Evolutionary conservation across 2,329 filamentous ascomycete species (phyloP).

Genomic region (Didymella lethalis): DNA sequence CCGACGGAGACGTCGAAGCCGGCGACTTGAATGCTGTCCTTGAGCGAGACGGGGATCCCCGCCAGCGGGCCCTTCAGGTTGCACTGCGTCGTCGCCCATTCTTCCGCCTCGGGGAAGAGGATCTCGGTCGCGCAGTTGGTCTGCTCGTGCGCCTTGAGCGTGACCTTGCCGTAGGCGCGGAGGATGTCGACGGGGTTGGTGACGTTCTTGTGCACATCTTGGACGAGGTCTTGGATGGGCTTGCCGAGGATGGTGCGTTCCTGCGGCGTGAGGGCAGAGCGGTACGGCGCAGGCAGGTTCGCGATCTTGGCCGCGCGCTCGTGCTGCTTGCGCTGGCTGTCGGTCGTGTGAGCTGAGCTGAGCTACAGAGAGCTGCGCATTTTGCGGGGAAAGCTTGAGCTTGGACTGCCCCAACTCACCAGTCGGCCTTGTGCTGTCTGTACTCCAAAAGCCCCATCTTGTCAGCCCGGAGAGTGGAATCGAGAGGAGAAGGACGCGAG

Average conservation of each 20-base stretch:
- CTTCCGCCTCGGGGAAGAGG: conserved; percentile 78
- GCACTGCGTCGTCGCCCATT: conserved; percentile 68
- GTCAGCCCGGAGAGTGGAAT: conserved; percentile 8
- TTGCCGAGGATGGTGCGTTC: conserved; percentile 75
- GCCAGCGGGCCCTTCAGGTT: conserved; percentile 84
- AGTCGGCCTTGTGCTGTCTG: conserved; percentile 73
- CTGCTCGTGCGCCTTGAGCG: conserved; percentile 80
- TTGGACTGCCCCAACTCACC: conserved; percentile 60
- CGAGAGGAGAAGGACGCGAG: conserved; percentile 6
- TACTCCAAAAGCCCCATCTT: conserved; percentile 69
- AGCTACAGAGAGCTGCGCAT: background rate
- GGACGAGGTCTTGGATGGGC: conserved; percentile 79
- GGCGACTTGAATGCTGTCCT: conserved; percentile 77
- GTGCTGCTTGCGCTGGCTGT: conserved; percentile 79
- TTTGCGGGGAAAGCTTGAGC: conserved; percentile 20
- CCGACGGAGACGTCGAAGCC: conserved; percentile 86
- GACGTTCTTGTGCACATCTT: conserved; percentile 75
- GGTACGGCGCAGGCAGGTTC: conserved; percentile 71
- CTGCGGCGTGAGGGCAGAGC: conserved; percentile 66
- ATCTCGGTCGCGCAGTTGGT: conserved; percentile 93
- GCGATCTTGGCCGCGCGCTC: conserved; percentile 75
- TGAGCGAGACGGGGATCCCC: conserved; percentile 85
- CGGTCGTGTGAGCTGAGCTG: conserved; percentile 6
- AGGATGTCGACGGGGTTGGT: conserved; percentile 76
- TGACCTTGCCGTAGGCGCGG: conserved; percentile 86